A percentile compares a stretch with the other conserved stretches of the same genome.
phyloP scores from a whole-genome alignment of 2,329 filamentous ascomycete genomes.

The Paecilomyces formosus region DNA sequence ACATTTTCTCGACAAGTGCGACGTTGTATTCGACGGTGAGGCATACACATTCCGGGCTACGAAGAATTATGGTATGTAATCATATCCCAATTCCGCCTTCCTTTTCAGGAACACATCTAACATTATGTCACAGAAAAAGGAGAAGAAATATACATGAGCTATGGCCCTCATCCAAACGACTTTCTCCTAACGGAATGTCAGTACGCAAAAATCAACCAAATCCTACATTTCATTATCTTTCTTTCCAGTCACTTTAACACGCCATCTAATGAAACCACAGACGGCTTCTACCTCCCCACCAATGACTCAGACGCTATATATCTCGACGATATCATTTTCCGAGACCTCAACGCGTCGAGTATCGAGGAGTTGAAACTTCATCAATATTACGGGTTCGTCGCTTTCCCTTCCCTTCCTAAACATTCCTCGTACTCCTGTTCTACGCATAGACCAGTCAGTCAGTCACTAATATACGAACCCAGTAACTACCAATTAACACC shows the following conservation, averaged over 20 bases:
- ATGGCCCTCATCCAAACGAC: slow-evolving; percentile 37
- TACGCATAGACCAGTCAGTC: background rate
- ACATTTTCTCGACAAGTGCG: slow-evolving; percentile 20
- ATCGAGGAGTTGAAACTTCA: slow-evolving; percentile 27
- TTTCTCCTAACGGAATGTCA: slow-evolving; percentile 37
- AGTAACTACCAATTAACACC: slow-evolving; percentile 36
- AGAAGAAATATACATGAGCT: slow-evolving; percentile 38
- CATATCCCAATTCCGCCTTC: background rate
- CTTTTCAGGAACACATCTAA: background rate
- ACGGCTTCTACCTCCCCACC: slow-evolving; percentile 35
- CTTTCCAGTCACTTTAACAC: too few species aligned
- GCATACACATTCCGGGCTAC: slow-evolving; percentile 28
- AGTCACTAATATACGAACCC: background rate
- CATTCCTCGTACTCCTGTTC: background rate
- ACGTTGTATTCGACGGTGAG: slow-evolving; percentile 28
- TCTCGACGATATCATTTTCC: slow-evolving; percentile 35
- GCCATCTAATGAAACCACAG: slow-evolving; percentile 11
- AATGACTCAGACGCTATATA: slow-evolving; percentile 34
- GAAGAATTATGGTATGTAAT: slow-evolving; percentile 21
- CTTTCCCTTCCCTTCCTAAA: background rate
- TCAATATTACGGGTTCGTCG: slow-evolving; percentile 32
- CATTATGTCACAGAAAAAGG: slow-evolving; percentile 20
- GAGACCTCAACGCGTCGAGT: slow-evolving; percentile 19
- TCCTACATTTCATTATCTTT: background rate
- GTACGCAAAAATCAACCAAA: slow-evolving; percentile 1